Conservation (phyloP, 257 asterid species). For the Phtheirospermum japonicum region DNA sequence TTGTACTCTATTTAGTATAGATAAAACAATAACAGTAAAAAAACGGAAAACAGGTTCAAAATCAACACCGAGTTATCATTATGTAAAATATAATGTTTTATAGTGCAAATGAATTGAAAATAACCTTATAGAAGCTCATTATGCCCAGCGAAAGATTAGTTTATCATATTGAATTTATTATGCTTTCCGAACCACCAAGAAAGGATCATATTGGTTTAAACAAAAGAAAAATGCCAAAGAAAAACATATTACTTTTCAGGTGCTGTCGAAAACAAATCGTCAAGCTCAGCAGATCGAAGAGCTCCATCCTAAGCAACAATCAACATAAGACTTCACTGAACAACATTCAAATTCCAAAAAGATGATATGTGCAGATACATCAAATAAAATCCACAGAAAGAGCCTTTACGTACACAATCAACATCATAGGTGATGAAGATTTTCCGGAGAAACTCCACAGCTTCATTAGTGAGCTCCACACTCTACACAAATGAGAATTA, state of each 20-base stretch:
- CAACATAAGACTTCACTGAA: constrained; percentile 19
- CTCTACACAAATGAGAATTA: constrained; percentile 53
- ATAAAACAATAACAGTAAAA: background rate
- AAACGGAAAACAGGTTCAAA: background rate
- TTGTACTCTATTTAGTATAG: background rate
- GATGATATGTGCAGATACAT: constrained; percentile 18
- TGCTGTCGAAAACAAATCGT: constrained; percentile 92
- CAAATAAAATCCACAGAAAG: constrained; percentile 8
- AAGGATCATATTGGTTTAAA: constrained; percentile 12
- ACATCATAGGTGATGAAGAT: constrained; percentile 70
- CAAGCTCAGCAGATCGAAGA: constrained; percentile 78
- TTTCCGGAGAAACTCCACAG: constrained; percentile 72
- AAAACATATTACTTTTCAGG: constrained; percentile 82
- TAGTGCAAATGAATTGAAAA: background rate
- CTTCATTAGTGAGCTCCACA: constrained; percentile 88
- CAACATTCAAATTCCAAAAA: constrained; percentile 16
- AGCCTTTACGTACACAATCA: constrained; percentile 64
- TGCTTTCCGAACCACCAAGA: constrained; percentile 18
- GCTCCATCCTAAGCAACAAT: constrained; percentile 70
- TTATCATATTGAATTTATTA: background rate
- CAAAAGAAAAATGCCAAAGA: constrained; percentile 14
- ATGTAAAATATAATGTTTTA: background rate
- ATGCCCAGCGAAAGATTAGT: background rate
- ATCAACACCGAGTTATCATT: background rate
- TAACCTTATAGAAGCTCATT: constrained; percentile 11